Base-by-base conservation (phyloP, 164 flowering plant genomes). In the Berberis thunbergii region DNA sequence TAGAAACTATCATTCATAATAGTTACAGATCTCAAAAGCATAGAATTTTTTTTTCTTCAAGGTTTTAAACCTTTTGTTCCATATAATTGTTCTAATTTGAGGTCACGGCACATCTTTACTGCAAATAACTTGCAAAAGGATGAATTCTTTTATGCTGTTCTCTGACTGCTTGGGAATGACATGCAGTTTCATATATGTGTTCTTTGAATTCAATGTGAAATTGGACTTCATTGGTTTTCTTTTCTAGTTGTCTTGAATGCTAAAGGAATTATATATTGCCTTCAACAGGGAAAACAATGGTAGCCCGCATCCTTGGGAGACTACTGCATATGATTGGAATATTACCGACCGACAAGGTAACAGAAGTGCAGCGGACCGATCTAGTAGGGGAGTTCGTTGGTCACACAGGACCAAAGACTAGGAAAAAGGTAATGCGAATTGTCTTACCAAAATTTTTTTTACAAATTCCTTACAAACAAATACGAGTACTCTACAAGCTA, bases 341-440 rank as follows among this genome's bases (percentile, higher is more conserved):
- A 76, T 72, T 95, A 61, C 96, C 97, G 11, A 85, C 92, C 39
- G 92, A 88, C 72, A 85, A 72, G 78, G 97, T 95, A 67, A 95
- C 91, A 45, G 97, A 91, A 81, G 97, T 91, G 42, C 99, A 91
- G 66, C 73, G 99, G 65, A 95, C 97, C 0, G 97, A 95, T 81
- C 73, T 95, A 76, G 99, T 95, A 62, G 99, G 97, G 41, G 97
- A 91, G 76, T 95, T 86, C 76, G 96, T 95, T 66, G 99, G 99
- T 56, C 97, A 91, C 66, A 95, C 97, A 10, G 99, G 99, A 26
- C 97, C 98, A 43, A 91, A 91, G 76, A 95, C 99, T 26, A 81
- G 97, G 77, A 87, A 87, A 76, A 88, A 83, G 96, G 99, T 89
- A 77, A 11, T 41, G 41, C 13, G 4, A 26, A 26, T 26, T 48